Conservation (phyloP, 345 rosid genomes). For the Hibiscus syriacus region DNA sequence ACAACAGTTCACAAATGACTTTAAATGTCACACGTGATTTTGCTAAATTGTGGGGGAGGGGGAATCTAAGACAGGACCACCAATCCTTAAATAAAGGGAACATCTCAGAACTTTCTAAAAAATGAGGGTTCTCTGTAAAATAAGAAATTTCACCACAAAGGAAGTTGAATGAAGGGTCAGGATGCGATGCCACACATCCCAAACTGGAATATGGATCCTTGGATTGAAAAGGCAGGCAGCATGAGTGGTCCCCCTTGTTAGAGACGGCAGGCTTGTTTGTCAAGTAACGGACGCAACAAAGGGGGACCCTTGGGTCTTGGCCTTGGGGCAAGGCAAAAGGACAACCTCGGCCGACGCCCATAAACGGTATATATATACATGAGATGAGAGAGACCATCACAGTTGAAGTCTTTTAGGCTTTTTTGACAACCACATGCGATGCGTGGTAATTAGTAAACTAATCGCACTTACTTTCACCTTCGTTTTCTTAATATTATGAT, state of each 20-base stretch:
- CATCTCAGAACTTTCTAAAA: neutral
- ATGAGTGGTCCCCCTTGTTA: conserved; percentile 27
- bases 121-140: neutral
- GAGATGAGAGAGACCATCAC: neutral
- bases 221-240: too few relatives aligned
- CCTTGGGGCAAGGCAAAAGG: too few relatives aligned
- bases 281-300: neutral
- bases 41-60: too few relatives aligned
- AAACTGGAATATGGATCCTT: too few relatives aligned
- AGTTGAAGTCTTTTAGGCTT: neutral
- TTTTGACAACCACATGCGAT: neutral
- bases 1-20: too few relatives aligned
- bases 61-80: neutral
- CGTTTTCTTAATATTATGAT: neutral
- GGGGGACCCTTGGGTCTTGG: too few relatives aligned
- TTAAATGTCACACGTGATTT: too few relatives aligned
- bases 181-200: neutral
- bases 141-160: too few relatives aligned
- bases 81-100: neutral
- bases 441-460: neutral
- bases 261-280: neutral
- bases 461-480: too few relatives aligned
- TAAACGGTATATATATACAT: neutral
- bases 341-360: conserved; percentile 11
- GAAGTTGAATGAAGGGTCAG: neutral